Percentiles rank a stretch among this genome's conserved stretches.
Evolutionary conservation across 108 stramenopile species (phyloP).

Genomic region (Aurantiochytrium sp.): DNA sequence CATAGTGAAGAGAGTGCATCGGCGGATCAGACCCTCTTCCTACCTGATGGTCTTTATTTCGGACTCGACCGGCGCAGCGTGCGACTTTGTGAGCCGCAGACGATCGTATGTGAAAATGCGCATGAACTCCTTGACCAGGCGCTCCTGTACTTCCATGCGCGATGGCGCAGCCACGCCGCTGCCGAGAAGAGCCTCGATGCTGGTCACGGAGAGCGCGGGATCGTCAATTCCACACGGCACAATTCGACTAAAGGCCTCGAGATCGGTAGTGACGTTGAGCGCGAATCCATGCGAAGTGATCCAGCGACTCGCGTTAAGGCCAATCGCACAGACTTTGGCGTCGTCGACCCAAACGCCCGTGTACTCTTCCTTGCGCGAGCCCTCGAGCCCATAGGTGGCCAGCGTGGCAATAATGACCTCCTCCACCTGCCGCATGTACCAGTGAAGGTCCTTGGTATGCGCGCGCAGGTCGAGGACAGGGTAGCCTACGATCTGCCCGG

Average conservation of each 20-base stretch:
- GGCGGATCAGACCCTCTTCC: too few relatives aligned
- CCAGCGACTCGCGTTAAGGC: constrained; percentile 81
- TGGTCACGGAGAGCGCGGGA: constrained; percentile 42
- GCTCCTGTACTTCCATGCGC: background rate
- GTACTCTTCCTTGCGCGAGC: constrained; percentile 21
- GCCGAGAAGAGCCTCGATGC: background rate
- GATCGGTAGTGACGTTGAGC: constrained; percentile 74
- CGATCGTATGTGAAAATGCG: background rate
- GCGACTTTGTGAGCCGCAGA: background rate
- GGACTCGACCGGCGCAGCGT: too few relatives aligned
- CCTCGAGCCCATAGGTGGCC: constrained; percentile 51
- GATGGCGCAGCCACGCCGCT: background rate
- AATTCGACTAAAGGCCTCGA: constrained; percentile 66
- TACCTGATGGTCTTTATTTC: too few relatives aligned
- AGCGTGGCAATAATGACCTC: constrained; percentile 68
- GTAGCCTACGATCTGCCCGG: constrained; percentile 88
- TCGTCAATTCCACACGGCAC: constrained; percentile 60
- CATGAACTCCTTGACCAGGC: constrained; percentile 6
- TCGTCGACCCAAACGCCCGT: constrained; percentile 81
- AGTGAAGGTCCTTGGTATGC: constrained; percentile 86
- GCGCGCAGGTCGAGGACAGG: constrained; percentile 78
- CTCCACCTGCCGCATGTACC: constrained; percentile 89
- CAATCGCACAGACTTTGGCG: constrained; percentile 79
- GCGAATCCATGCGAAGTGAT: constrained; percentile 94
- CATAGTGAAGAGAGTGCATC: too few relatives aligned